Evolutionary conservation across 176 grass and related monocot genomes (phyloP), one percentile per base, ranked within the genome.

Genomic region (Lolium perenne): DNA sequence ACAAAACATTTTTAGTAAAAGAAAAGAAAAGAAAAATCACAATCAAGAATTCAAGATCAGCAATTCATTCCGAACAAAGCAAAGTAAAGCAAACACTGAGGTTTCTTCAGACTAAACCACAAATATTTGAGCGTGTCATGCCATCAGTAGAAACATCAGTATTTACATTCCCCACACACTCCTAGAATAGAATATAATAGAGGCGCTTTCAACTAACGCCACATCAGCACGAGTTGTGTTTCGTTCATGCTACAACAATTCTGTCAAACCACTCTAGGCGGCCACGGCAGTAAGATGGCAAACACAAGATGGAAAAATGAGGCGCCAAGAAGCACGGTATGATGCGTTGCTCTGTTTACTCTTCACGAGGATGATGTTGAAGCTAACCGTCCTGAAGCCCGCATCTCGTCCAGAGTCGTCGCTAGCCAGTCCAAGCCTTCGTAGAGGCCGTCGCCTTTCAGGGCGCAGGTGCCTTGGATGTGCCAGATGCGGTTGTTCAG

Each of bases 381-480:
- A 71, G 92, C 86, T 76, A 87, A 17, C 55, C 91, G 77, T 22
- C 93, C 96, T n/a, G 93, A 80, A 25, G 86, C 87, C 81, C 92
- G 96, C 83, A 94, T 85, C 61, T 95, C 91, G 26, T 98, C 85
- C 57, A 94, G 71, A 61, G 93, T 93, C 17, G 83, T 89, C 13
- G 94, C 91, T 50, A 98, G 79, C 96, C 96, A 98, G 87, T 98
- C 96, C 79, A 98, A 83, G 10, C 96, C 96, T 89, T 98, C 96
- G 14, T 98, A 98, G 47, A 98, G 91, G 66, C 96, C 96, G 54
- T 94, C 91, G 0, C 96, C 96, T 82, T 84, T 91, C 8, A 98
- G 74, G 80, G 91, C 96, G 61, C 93, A 95, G 38, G 96, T 94
- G 50, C 96, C 96, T 57, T 95, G 96, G 79, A 94, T 92, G 74